Conservation (phyloP, 2,329 filamentous ascomycete species). For the Calonectria naviculata region DNA sequence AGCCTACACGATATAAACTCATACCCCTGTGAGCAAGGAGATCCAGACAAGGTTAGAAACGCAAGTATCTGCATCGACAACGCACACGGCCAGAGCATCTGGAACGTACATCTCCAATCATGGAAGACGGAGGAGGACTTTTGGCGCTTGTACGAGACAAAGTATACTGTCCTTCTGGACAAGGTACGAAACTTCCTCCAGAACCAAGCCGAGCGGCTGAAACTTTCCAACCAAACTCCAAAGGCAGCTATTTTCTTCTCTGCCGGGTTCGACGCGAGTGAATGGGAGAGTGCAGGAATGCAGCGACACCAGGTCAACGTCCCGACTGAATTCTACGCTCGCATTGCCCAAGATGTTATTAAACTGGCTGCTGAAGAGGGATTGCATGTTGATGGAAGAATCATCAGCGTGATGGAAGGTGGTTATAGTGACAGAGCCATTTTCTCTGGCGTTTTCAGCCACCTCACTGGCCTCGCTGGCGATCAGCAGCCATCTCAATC, state of each 20-base stretch:
- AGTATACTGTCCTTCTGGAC: slow-evolving; percentile 80
- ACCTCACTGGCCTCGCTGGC: slow-evolving; percentile 84
- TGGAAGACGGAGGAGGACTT: slow-evolving; percentile 90
- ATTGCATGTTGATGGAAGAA: slow-evolving; percentile 80
- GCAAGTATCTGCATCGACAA: slow-evolving; percentile 95
- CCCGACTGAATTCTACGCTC: slow-evolving; percentile 95
- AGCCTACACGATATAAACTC: slow-evolving; percentile 99
- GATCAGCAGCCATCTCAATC: slow-evolving; percentile 52
- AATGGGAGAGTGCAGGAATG: slow-evolving; percentile 94
- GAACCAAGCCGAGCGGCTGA: slow-evolving; percentile 75
- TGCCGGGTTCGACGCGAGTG: slow-evolving; percentile 95
- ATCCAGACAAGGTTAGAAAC: slow-evolving; percentile 91
- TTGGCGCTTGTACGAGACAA: slow-evolving; percentile 86
- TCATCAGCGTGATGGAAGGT: slow-evolving; percentile 95
- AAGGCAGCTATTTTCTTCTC: slow-evolving; percentile 94
- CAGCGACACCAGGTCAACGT: slow-evolving; percentile 96
- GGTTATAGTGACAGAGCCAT: slow-evolving; percentile 95
- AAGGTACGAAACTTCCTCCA: slow-evolving; percentile 85
- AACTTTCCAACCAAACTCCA: slow-evolving; percentile 68
- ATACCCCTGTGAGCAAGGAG: slow-evolving; percentile 95
- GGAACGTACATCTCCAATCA: slow-evolving; percentile 93
- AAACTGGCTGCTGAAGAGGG: slow-evolving; percentile 83
- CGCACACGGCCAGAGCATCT: slow-evolving; percentile 92
- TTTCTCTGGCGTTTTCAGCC: slow-evolving; percentile 88
- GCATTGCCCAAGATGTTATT: slow-evolving; percentile 87